phyloP scores from a whole-genome alignment of 441 rosid genomes.

The Corymbia citriodora region DNA sequence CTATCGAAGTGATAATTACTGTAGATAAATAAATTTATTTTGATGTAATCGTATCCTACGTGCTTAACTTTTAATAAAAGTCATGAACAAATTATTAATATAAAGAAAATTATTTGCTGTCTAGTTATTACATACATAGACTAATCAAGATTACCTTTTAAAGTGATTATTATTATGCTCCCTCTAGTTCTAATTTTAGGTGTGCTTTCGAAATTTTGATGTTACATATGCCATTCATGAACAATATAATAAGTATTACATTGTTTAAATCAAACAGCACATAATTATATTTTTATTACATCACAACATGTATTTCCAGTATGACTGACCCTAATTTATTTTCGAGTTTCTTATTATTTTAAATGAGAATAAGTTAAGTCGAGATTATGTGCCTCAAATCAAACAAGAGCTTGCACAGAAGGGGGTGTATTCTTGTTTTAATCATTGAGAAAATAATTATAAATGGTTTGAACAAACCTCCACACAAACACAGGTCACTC shows the following conservation, averaged over 20 bases:
- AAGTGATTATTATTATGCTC: not conserved
- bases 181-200: not conserved
- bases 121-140: not conserved
- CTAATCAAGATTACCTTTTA: not conserved
- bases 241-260: not conserved
- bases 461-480: not conserved
- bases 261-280: not conserved
- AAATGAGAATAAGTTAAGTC: not conserved
- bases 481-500: not conserved
- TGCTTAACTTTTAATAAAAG: not conserved
- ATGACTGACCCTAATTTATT: not conserved
- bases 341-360: not conserved
- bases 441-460: not conserved
- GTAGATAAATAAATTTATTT: not conserved
- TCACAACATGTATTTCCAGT: not conserved
- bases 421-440: not conserved
- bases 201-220: not conserved
- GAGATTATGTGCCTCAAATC: not conserved
- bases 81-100: not conserved
- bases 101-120: not conserved
- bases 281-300: not conserved
- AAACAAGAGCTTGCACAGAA: not conserved
- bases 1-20: not conserved
- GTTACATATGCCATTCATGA: not conserved
- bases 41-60: not conserved